Evolutionary conservation across 768 basidiomycete species (phyloP), one percentile per base, ranked within the genome.

Genomic region (Suillus placidus): DNA sequence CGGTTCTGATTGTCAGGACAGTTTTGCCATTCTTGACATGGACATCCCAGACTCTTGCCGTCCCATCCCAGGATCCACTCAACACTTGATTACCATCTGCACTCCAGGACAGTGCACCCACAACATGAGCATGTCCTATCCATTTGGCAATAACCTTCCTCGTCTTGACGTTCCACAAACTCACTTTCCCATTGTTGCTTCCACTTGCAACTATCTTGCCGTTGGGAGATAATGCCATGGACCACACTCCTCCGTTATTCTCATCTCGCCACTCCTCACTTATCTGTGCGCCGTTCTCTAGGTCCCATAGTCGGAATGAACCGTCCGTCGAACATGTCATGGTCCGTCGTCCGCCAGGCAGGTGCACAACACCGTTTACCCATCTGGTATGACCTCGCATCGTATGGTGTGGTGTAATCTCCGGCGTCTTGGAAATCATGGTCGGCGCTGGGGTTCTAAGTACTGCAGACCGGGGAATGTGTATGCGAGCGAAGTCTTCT

Each of bases 341-440:
- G 45, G 23, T 23, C 0, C 2, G 45, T 2, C 45, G 12, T 23
- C 10, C 5, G 3, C 3, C 23, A 14, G 2, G 23, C 12, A 49
- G 6, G 3, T 49, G 23, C 0, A 26, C 23, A 8, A 26, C 13
- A 49, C 13, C 2, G 0, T 13, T 23, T 49, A 49, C 47, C 47
- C 47, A 49, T 23, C 3, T 2, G 13, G 47, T 49, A 26, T 49
- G 47, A 13, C n/a, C 47, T 49, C 13, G 12, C 13, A 23, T 3
- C 0, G 47, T 49, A 12, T 14, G 12, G 3, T 0, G 5, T 23
- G n/a, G 23, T 13, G 0, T 49, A 4, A 23, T 23, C 3, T 0
- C 23, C 13, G 6, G 23, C 12, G 0, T 49, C 23, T 10, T 3
- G 47, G 23, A 49, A 49, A 23, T 23, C n/a, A 47, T 47, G 12